These are phyloP conservation scores for Coffea eugenioides DNA, from an alignment of 257 asterid genomes.

Conservation along the genomic window DNA sequence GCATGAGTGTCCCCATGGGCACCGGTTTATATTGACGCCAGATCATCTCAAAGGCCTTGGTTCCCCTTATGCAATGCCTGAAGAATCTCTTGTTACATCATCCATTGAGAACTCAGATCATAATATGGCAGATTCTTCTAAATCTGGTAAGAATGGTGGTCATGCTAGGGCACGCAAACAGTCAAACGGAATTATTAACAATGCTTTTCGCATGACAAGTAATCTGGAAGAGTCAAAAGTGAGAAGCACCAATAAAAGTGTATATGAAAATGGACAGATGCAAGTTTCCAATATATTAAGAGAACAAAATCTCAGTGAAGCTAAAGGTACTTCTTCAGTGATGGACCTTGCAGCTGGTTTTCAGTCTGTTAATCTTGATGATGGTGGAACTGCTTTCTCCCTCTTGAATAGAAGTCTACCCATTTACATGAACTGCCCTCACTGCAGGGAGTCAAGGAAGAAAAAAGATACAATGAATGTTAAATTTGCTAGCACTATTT, in stretches of 20 bases:
- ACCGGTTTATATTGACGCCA: conserved; percentile 69
- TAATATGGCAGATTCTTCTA: conserved; percentile 42
- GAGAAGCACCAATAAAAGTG: conserved; percentile 44
- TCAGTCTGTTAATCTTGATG: conserved; percentile 45
- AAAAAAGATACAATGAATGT: conserved; percentile 41
- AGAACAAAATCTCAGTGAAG: conserved; percentile 36
- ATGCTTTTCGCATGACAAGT: conserved; percentile 43
- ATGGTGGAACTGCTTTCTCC: conserved; percentile 48
- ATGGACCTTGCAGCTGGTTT: conserved; percentile 46
- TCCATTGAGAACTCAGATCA: conserved; percentile 41
- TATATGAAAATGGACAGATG: conserved; percentile 34
- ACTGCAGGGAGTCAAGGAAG: conserved; percentile 51
- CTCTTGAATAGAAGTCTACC: conserved; percentile 69
- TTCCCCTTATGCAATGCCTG: conserved; percentile 48
- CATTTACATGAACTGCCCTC: conserved; percentile 88
- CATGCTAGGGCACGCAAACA: conserved; percentile 59
- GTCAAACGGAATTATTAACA: conserved; percentile 51
- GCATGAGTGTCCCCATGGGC: conserved; percentile 93
- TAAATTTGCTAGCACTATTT: conserved; percentile 72
- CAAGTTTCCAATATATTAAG: conserved; percentile 43
- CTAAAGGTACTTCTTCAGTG: conserved; percentile 26
- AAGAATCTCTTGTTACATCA: conserved; percentile 42
- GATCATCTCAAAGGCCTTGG: conserved; percentile 81
- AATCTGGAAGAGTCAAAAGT: conserved; percentile 57
- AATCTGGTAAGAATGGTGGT: conserved; percentile 51